These are phyloP conservation scores for Allomyces javanicus DNA, from an alignment of 192 early-diverging fungal genomes.

Conservation along the genomic window DNA sequence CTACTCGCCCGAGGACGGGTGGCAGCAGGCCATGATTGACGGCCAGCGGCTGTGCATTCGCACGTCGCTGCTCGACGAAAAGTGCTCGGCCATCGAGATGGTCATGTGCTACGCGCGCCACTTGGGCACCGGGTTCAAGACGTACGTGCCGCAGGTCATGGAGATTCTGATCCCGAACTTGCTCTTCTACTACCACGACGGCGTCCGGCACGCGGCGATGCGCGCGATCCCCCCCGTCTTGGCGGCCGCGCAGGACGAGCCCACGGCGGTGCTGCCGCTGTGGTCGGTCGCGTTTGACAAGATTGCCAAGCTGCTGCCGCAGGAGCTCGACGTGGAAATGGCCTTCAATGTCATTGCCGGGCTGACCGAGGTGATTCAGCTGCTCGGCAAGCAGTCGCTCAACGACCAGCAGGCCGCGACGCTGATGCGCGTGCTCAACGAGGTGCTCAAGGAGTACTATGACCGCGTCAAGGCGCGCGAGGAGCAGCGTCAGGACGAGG, in stretches of 20 bases:
- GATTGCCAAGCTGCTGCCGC: not conserved
- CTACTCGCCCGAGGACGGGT: slow-evolving; percentile 89
- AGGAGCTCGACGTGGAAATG: not conserved
- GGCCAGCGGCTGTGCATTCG: slow-evolving; percentile 93
- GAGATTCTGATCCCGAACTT: slow-evolving; percentile 75
- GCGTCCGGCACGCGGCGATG: slow-evolving; percentile 75
- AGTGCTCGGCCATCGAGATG: slow-evolving; percentile 96
- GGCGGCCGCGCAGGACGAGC: slow-evolving; percentile 23
- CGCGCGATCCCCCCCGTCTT: slow-evolving; percentile 63
- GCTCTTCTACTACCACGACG: slow-evolving; percentile 96
- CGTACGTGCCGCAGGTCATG: slow-evolving; percentile 63
- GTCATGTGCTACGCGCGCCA: slow-evolving; percentile 82
- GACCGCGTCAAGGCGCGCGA: slow-evolving; percentile 53
- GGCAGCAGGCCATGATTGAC: slow-evolving; percentile 84
- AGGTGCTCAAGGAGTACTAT: slow-evolving; percentile 47
- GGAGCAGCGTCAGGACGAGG: slow-evolving; percentile 46
- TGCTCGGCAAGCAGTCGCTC: not conserved
- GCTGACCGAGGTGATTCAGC: not conserved
- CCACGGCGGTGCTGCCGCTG: not conserved
- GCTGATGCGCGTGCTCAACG: not conserved
- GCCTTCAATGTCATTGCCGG: not conserved
- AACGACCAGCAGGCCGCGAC: not conserved
- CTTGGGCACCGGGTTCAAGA: slow-evolving; percentile 69
- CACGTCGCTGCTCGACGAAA: slow-evolving; percentile 90
- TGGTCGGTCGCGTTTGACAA: not conserved